These are phyloP conservation scores for Pseudopithomyces maydicus DNA, from an alignment of 2,329 filamentous ascomycete genomes.

Conservation along the genomic window DNA sequence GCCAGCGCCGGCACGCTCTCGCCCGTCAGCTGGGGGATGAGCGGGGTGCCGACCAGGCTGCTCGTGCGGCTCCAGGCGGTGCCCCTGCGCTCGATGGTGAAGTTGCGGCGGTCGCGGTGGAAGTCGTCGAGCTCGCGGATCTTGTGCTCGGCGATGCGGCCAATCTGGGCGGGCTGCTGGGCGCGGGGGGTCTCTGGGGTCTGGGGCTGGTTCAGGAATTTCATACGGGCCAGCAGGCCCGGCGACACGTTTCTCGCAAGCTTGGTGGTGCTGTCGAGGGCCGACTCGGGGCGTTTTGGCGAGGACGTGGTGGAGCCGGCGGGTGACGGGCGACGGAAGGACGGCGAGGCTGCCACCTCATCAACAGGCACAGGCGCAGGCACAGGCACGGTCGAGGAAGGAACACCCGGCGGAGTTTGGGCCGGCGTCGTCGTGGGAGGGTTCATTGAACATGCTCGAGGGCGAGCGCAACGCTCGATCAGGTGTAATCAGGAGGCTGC, in stretches of 20 bases:
- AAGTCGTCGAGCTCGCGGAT: constrained; percentile 71
- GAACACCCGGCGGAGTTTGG: constrained; percentile 10
- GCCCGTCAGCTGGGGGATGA: constrained; percentile 41
- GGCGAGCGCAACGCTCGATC: neutral
- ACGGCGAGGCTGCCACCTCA: constrained; percentile 18
- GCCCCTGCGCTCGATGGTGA: constrained; percentile 67
- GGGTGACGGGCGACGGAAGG: constrained; percentile 7
- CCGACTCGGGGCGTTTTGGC: constrained; percentile 15
- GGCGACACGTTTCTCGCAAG: constrained; percentile 48
- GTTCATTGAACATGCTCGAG: neutral
- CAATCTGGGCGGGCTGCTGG: constrained; percentile 53
- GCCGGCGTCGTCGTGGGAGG: constrained; percentile 11
- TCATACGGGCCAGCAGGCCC: constrained; percentile 51
- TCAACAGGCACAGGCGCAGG: no score
- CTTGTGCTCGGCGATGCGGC: constrained; percentile 72
- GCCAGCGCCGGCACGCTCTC: constrained; percentile 43
- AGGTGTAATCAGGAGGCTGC: neutral
- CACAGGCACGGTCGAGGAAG: constrained; percentile 2
- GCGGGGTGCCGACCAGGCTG: constrained; percentile 33
- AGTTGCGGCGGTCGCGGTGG: constrained; percentile 60
- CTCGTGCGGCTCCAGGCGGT: constrained; percentile 73
- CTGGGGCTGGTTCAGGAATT: constrained; percentile 46
- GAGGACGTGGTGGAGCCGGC: constrained; percentile 14
- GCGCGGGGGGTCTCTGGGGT: constrained; percentile 34
- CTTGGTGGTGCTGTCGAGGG: constrained; percentile 35